Evolutionary conservation across 139 green algal genomes (phyloP), one percentile per base, ranked within the genome.

Genomic region (Gonium pectorale): DNA sequence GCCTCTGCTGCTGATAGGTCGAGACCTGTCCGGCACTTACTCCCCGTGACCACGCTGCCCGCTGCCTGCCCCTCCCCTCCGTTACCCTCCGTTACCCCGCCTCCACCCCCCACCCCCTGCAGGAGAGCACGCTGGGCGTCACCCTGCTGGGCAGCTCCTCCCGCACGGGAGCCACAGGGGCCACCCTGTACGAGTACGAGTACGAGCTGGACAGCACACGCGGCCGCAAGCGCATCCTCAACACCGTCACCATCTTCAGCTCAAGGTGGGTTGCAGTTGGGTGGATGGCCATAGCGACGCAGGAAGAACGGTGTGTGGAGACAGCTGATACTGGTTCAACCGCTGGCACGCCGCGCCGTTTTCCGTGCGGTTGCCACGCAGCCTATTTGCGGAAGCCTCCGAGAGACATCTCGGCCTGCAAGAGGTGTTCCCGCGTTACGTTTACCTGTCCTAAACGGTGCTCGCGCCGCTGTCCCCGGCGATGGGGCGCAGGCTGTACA

Each of bases 141-240:
- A 11, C 43, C 19, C 71, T 97, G 75, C 11, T 97, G 59, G 22
- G 31, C 19, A 67, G 89, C 41, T 85, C 64, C 22, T 38, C 62
- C 1, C 83, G 91, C 2, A 74, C 26, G 21, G 56, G 69, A 22
- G 62, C 46, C 24, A 79, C 27, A 27, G 88, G 88, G 9, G 89
- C 85, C 7, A 60, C 78, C 3, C 67, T 93, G 41, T 95, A 95
- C 69, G 83, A 92, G 22, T 96, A 93, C 43, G 89, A 95, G 88
- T 97, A 97, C 66, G 91, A 95, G n/a, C 87, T 98, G 52, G 89
- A 95, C 83, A 94, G 79, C 79, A 98, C 94, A 0, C 88, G 95
- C 0, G 95, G 95, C 0, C 79, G 79, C 15, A 98, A 98, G 86
- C 87, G 92, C 31, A 94, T 97, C 31, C 63, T 96, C 40, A 94